Evolutionary conservation across 1,139 yeast genomes (phyloP), one percentile per base, ranked within the genome.

Genomic region (Debaryomycetaceae sp.): DNA sequence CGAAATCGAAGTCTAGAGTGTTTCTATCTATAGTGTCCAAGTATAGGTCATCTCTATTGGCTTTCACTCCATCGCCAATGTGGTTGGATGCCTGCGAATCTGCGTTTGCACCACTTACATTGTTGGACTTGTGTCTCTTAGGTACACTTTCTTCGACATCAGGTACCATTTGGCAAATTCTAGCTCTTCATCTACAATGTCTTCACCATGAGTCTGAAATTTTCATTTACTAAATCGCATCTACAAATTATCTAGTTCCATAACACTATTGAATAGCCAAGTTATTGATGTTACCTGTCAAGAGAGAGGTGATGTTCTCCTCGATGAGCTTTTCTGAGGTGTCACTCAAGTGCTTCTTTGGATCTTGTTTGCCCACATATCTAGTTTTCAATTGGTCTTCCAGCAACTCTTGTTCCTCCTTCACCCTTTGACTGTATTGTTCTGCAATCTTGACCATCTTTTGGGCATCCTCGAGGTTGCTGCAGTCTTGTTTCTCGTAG

Each of bases 351-450:
- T 95, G 99, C 71, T 93, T 93, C 81, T 95, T 95, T 41, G 99
- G 99, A 66, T 95, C 99, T 67, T 93, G 97, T 63, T 90, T 91
- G 56, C 99, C 99, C 31, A 95, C 98, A 60, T 91, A 95, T 63
- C 99, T 82, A 7, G 97, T 93, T 66, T 89, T 89, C 58, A 91
- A 79, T 63, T 88, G 95, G 37, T 89, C 97, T 57, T 88, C 95
- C 45, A 83, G 73, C 55, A 93, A 74, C 55, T 89, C 96, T 61
- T 86, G 85, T 63, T 95, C 99, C 67, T 95, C 99, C 57, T 85
- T 86, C 41, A 95, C 95, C 62, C 98, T 80, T 60, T 85, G 85
- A 41, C 93, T 90, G 65, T 95, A 95, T 57, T 84, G 87, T 57
- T 86, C 86, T 11, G 99, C 97, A 51, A 93, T 85, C 64, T 83